Evolutionary conservation across 2,329 filamentous ascomycete genomes (phyloP).

Genomic region (Beauveria asiatica): DNA sequence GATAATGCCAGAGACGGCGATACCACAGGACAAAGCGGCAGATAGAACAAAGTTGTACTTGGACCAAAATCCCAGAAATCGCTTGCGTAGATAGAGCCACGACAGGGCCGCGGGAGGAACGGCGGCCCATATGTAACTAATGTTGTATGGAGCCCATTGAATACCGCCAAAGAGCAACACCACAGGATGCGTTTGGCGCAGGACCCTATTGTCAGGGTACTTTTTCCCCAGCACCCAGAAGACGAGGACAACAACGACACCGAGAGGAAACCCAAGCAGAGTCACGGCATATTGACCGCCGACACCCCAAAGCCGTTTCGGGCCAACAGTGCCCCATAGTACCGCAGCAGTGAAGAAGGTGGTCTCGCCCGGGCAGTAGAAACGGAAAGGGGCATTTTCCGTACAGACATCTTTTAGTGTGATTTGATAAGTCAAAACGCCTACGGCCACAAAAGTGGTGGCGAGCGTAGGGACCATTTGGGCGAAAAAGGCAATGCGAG

Average conservation of each 20-base stretch:
- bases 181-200: conserved; percentile 34
- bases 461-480: conserved; percentile 37
- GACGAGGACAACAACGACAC: conserved; percentile 25
- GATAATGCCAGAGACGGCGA: conserved; percentile 33
- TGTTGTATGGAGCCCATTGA: conserved; percentile 36
- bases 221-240: conserved; percentile 28
- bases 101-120: conserved; percentile 38
- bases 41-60: conserved; percentile 35
- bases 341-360: conserved; percentile 31
- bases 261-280: conserved; percentile 32
- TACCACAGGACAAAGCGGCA: conserved; percentile 31
- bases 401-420: conserved; percentile 30
- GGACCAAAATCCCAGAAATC: conserved; percentile 39
- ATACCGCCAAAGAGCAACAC: conserved; percentile 31
- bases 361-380: conserved; percentile 29
- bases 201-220: conserved; percentile 22
- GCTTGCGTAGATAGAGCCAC: conserved; percentile 37
- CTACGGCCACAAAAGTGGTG: conserved; percentile 37
- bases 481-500: conserved; percentile 36
- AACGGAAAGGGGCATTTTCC: conserved; percentile 24
- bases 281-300: conserved; percentile 26
- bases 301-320: conserved; percentile 33
- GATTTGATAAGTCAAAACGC: conserved; percentile 32
- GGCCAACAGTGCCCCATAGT: conserved; percentile 44
- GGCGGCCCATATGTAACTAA: conserved; percentile 38